Conservation (phyloP, 2,329 filamentous ascomycete genomes). For the Helicocarpus griseus region DNA sequence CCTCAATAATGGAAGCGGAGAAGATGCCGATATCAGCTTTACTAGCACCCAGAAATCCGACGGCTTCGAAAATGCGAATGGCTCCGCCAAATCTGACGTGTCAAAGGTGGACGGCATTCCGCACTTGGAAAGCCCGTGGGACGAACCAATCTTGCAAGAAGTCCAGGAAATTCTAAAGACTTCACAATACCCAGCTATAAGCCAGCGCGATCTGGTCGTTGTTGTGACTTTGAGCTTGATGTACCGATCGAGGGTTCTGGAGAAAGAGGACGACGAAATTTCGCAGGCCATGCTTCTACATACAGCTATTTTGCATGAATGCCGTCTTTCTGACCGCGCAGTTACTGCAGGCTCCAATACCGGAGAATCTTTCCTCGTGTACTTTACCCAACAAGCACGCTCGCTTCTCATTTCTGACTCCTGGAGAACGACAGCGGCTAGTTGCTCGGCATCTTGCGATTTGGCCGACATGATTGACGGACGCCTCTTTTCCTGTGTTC, state of each 20-base stretch:
- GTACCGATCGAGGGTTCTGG: neutral
- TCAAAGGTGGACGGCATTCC: too few species aligned
- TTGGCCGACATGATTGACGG: slow-evolving; percentile 49
- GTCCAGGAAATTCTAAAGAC: neutral
- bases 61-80: neutral
- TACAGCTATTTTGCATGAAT: slow-evolving; percentile 14
- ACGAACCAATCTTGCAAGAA: slow-evolving; percentile 2
- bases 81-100: neutral
- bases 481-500: slow-evolving; percentile 5
- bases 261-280: slow-evolving; percentile 1
- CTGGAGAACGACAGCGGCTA: slow-evolving; percentile 25
- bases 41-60: neutral
- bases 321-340: slow-evolving; percentile 13
- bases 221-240: slow-evolving; percentile 14
- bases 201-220: slow-evolving; percentile 15
- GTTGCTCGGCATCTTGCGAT: slow-evolving; percentile 29
- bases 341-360: neutral
- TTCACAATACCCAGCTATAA: slow-evolving; percentile 8
- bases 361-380: slow-evolving; percentile 18
- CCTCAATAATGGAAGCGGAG: neutral
- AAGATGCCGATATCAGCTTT: neutral
- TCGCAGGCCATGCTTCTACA: slow-evolving; percentile 16
- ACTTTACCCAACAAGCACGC: slow-evolving; percentile 29
- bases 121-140: neutral
- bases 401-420: slow-evolving; percentile 26